phyloP scores from a whole-genome alignment of 1,284 basidiomycete species.

The Sporisorium scitamineum region DNA sequence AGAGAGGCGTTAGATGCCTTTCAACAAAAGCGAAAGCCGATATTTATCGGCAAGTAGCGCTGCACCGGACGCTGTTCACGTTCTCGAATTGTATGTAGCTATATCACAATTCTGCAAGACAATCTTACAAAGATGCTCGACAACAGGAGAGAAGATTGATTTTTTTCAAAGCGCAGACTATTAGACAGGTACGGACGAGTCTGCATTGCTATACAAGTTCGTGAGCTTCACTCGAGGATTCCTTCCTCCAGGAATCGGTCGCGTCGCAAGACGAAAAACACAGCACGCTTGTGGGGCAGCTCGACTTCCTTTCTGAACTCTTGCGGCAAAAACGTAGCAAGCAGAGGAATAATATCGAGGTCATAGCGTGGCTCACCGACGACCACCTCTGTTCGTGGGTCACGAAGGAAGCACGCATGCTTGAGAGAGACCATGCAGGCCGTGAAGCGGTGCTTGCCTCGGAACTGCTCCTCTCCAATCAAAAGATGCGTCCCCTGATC shows the following conservation, averaged over 20 bases:
- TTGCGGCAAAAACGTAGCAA: slow-evolving; percentile 45
- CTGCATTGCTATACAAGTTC: neutral
- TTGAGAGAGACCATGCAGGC: slow-evolving; percentile 47
- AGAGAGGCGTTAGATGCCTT: slow-evolving; percentile 32
- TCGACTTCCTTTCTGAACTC: slow-evolving; percentile 41
- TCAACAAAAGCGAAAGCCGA: slow-evolving; percentile 27
- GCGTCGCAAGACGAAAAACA: slow-evolving; percentile 32
- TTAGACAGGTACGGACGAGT: neutral
- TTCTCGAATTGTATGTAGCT: too few relatives aligned
- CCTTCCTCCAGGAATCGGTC: slow-evolving; percentile 52
- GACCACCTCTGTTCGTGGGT: slow-evolving; percentile 45
- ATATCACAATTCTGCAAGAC: too few relatives aligned
- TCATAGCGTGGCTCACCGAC: slow-evolving; percentile 49
- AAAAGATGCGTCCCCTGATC: slow-evolving; percentile 73
- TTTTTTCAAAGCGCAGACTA: too few relatives aligned
- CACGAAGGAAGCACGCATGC: slow-evolving; percentile 51
- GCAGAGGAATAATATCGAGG: slow-evolving; percentile 38
- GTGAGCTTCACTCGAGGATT: slow-evolving; percentile 25
- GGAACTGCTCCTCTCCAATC: slow-evolving; percentile 73
- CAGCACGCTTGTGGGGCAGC: slow-evolving; percentile 49
- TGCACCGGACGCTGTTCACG: too few relatives aligned
- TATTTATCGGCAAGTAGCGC: slow-evolving; percentile 18
- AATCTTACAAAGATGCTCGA: too few relatives aligned
- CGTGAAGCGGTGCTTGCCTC: slow-evolving; percentile 67
- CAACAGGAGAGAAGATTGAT: too few relatives aligned